Base-by-base conservation (phyloP, 306 rosid genomes). In the Casuarina glauca region DNA sequence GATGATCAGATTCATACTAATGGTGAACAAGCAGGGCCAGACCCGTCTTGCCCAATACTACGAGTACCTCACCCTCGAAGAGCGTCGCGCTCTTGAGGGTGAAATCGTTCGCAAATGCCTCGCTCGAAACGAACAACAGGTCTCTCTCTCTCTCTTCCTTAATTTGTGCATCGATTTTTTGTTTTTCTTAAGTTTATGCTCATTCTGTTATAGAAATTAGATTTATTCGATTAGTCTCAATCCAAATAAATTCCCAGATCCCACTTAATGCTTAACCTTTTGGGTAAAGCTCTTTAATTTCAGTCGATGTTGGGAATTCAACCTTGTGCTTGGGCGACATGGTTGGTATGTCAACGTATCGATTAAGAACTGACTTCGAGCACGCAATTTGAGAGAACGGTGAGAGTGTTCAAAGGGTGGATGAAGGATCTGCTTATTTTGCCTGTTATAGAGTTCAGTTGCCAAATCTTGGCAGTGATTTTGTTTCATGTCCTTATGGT, bases 41-140 rank as follows among this genome's bases (percentile, higher is more conserved):
- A 95, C 97, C 0, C 97, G 97, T 52, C 97, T 95, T 20, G 97
- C 97, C 78, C 99, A 95, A 75, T 95, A 93, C 82, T 95, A 91
- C 76, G 99, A 93, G 66, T 90, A 93, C 62, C 97, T 95, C 74
- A 93, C 93, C 9, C 42, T 95, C 45, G 96, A 92, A 83, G 94
- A 95, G 87, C 80, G 97, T 53, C 94, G 97, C 6, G 92, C 97
- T 74, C 97, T 93, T 52, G 97, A 93, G 73, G 94, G 93, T 11
- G 97, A 95, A 86, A 93, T 95, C 89, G 94, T 93, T 76, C 94
- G 94, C 81, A 93, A 95, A 84, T 95, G 99, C 74, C 97, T 95
- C 63, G 93, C 99, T 44, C 97, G 97, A 20, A 86, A 72, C 76
- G 96, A 95, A 19, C 93, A 89, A 72, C 97, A 95, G 97, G 97